Base-by-base conservation (phyloP, 768 basidiomycete species). In the Floccularia luteovirens region DNA sequence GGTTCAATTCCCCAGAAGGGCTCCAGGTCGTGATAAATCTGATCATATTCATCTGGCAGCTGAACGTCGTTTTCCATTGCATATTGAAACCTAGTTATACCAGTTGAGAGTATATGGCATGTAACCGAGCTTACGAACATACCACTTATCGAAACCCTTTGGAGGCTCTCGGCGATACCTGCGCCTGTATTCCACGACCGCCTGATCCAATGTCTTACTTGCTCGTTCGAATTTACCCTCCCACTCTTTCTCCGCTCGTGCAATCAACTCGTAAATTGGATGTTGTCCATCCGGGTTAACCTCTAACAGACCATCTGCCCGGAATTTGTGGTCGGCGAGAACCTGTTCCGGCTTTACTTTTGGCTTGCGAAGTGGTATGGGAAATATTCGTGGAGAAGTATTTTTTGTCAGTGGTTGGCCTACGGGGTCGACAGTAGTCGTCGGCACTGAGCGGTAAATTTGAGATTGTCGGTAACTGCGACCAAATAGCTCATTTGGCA, bases 61-160 rank as follows among this genome's bases (percentile, higher is more conserved):
- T 80, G 77, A 19, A 89, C 78, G 13, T 76, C 62, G 57, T 91
- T 74, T 36, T 79, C 69, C 52, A 67, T 64, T n/a, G 77, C 87
- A 55, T 69, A 72, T 28, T 62, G 48, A 70, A 70, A 74, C 72
- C 70, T 72, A 27, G 5, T 21, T 28, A 8, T 4, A 2, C 31
- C 0, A 22, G 2, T 5, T 23, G 24, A 27, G 22, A 20, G 16
- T 16, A 31, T n/a, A 24, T 11, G 35, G 7, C 7, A 35, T 14
- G 27, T 30, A 30, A 30, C 27, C 27, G 8, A 14, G 14, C 27
- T 8, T 30, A 14, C 14, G 74, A 30, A 61, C 63, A 63, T 64
- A 91, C 90, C 91, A 94, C 23, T 72, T 63, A 54, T 90, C 90
- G 46, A 96, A 97, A 0, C 92, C 92, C 38, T 72, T 74, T 0